A percentile compares a stretch with the other conserved stretches of the same genome.
phyloP scores from a whole-genome alignment of 2,329 filamentous ascomycete genomes.

The Rhynchosporium agropyri region DNA sequence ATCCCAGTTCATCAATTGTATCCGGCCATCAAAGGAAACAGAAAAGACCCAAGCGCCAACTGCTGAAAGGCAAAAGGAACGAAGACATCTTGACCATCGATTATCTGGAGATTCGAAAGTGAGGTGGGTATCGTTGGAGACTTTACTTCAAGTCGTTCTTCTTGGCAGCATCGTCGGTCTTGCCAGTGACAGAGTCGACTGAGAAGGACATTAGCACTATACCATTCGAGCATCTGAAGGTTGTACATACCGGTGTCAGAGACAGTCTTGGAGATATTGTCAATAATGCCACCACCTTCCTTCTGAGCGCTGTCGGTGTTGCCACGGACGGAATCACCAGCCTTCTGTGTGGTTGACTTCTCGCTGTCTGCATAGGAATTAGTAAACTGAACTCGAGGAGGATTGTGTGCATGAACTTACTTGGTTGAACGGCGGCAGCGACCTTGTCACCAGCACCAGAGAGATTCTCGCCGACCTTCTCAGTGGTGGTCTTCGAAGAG shows the following conservation, averaged over 20 bases:
- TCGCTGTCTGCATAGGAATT: conserved; percentile 36
- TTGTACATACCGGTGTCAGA: conserved; percentile 34
- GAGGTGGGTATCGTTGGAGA: conserved; percentile 19
- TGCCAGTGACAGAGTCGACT: conserved; percentile 27
- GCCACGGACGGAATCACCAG: conserved; percentile 48
- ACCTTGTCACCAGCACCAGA: conserved; percentile 51
- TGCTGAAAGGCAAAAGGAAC: too few relatives aligned
- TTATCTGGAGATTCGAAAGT: conserved; percentile 19
- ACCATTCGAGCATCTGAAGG: background rate
- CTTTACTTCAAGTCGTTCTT: conserved; percentile 20
- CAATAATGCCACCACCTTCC: conserved; percentile 46
- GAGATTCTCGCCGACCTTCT: conserved; percentile 45
- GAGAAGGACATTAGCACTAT: background rate
- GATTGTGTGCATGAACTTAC: conserved; percentile 40
- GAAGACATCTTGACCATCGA: conserved; percentile 8
- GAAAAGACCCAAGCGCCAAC: background rate
- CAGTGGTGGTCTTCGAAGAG: conserved; percentile 53
- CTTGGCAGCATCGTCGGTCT: conserved; percentile 22
- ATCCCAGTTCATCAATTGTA: conserved; percentile 14
- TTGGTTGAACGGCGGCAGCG: conserved; percentile 51
- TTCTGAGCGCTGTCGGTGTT: conserved; percentile 46
- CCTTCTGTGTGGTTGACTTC: conserved; percentile 52
- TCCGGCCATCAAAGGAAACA: conserved; percentile 1
- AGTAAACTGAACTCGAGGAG: background rate
- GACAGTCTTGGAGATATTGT: conserved; percentile 47